phyloP scores from a whole-genome alignment of 495 filamentous ascomycete genomes.

The Trichoderma virens region DNA sequence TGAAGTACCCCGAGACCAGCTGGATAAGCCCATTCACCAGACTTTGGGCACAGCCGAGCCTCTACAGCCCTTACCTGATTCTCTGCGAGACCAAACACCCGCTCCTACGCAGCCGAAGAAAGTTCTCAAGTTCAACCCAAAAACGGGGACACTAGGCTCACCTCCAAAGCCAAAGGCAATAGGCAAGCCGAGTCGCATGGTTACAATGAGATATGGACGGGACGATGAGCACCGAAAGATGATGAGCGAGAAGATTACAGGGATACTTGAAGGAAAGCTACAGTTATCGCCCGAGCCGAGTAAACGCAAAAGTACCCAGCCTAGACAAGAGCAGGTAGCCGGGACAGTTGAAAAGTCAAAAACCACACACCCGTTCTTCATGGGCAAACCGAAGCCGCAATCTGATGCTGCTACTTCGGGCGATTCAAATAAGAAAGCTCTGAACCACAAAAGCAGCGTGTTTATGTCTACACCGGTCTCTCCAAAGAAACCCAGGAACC shows the following conservation, averaged over 20 bases:
- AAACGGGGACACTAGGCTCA: conserved; percentile 48
- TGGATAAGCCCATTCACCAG: neutral
- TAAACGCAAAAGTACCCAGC: neutral
- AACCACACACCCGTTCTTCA: conserved; percentile 74
- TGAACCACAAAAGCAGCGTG: conserved; percentile 14
- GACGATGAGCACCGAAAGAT: conserved; percentile 24
- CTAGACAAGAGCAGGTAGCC: neutral
- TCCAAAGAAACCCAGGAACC: conserved; percentile 19
- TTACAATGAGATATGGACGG: conserved; percentile 28
- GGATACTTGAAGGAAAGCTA: conserved; percentile 20
- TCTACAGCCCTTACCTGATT: too few species aligned
- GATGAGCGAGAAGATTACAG: conserved; percentile 28
- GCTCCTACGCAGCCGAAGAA: conserved; percentile 29
- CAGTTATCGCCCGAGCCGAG: conserved; percentile 4
- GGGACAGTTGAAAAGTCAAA: conserved; percentile 3
- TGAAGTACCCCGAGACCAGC: neutral
- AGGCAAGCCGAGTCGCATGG: conserved; percentile 17
- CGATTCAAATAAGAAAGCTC: conserved; percentile 13
- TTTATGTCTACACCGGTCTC: conserved; percentile 30
- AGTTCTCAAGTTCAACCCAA: conserved; percentile 38
- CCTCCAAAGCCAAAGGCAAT: conserved; percentile 33
- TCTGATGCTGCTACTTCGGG: conserved; percentile 15
- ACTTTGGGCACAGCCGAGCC: neutral
- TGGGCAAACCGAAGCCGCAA: conserved; percentile 28
- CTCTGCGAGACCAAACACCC: neutral